Conservation (phyloP, 2,329 filamentous ascomycete genomes). For the Zymoseptoria crescenta region DNA sequence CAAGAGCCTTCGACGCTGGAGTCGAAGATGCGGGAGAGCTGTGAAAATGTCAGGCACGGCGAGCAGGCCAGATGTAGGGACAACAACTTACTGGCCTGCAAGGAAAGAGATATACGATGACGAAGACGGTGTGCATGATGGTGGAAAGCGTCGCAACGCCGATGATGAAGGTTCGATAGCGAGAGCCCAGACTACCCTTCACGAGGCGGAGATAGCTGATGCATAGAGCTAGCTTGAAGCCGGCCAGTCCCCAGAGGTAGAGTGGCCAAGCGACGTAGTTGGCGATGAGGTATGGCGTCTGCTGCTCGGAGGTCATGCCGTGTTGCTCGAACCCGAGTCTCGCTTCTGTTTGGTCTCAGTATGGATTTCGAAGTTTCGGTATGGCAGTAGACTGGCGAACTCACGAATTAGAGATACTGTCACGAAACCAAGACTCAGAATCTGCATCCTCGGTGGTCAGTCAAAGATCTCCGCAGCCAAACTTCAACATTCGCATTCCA, state of each 20-base stretch:
- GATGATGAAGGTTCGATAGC: slow-evolving; percentile 9
- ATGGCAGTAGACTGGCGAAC: not conserved
- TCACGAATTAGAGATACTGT: not conserved
- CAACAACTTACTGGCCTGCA: slow-evolving; percentile 7
- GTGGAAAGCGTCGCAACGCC: slow-evolving; percentile 11
- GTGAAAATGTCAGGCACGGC: not conserved
- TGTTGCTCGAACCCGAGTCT: not conserved
- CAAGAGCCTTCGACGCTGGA: slow-evolving; percentile 71
- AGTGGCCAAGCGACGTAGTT: slow-evolving; percentile 13
- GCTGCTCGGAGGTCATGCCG: not conserved
- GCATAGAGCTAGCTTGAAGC: slow-evolving; percentile 14
- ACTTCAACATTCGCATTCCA: not conserved
- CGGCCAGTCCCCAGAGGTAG: slow-evolving; percentile 13
- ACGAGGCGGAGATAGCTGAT: slow-evolving; percentile 15
- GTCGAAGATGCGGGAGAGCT: slow-evolving; percentile 13
- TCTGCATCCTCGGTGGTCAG: not conserved
- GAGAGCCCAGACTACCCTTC: slow-evolving; percentile 7
- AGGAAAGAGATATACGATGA: slow-evolving; percentile 9
- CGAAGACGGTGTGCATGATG: slow-evolving; percentile 6
- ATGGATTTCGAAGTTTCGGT: not conserved
- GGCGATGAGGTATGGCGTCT: slow-evolving; percentile 1
- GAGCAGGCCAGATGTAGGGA: not conserved
- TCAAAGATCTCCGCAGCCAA: not conserved
- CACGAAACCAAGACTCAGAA: not conserved
- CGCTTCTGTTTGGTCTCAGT: not conserved